Base-by-base conservation (phyloP, 345 rosid genomes). In the Moringa oleifera region DNA sequence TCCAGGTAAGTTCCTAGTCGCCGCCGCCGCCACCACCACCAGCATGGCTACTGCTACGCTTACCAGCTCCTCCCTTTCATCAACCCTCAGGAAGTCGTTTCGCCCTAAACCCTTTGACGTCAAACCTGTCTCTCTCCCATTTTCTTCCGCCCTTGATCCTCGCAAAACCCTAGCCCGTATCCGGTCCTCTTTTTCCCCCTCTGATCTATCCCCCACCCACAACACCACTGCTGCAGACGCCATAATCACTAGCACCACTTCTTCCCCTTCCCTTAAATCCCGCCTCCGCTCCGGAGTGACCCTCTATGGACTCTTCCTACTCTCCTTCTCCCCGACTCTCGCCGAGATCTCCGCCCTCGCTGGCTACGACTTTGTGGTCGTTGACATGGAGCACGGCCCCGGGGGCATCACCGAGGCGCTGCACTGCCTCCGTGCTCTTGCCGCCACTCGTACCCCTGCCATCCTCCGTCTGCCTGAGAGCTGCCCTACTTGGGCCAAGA, bases 321-420 rank as follows among this genome's bases (percentile, higher is more conserved):
- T 87, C 65, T 81, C 86, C 21, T 90, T 85, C 85, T 90, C 97
- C n/a, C 94, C 98, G 16, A 84, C 96, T 18, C 25, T 93, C 23
- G 96, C 96, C 45, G 98, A 93, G 82, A 93, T 93, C 75, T 80
- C 82, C 0, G 96, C 83, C 55, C 77, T 84, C 53, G 74, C 98
- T 12, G 98, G 96, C 7, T 93, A 90, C 73, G 96, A 90, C 61
- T 93, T 84, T 76, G 96, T 72, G 22, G 94, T 93, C 49, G 78
- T 93, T 25, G 97, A 90, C 75, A 90, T 93, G 96, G 98, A 93
- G 67, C 97, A 93, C 66, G 98, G 98, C 23, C 94, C 86, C 24
- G 91, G 97, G 2, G 98, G 96, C 5, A 80, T 93, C 70, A 54
- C 79, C 59, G 96, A 84, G 18, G 83, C 97, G 23, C 79, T 89